These are phyloP conservation scores for Xanthoceras sorbifolium DNA, from an alignment of 345 rosid species.

Conservation along the genomic window DNA sequence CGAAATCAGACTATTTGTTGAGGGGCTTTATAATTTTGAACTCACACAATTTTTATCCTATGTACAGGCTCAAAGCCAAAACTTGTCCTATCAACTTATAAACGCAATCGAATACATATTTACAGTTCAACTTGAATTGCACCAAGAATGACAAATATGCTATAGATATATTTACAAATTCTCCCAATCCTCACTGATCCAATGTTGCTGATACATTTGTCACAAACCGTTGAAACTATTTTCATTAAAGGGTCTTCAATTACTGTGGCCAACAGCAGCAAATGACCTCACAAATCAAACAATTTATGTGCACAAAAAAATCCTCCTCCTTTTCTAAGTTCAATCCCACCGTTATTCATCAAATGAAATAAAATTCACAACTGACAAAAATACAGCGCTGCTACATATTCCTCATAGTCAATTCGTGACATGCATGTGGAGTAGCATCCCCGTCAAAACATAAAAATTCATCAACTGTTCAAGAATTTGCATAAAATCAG, in stretches of 20 bases:
- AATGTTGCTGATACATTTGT: not conserved
- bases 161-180: not conserved
- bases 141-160: not conserved
- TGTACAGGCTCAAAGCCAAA: slow-evolving; percentile 3
- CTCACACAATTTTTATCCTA: not conserved
- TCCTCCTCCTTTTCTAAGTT: slow-evolving; percentile 3
- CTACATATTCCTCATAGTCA: not conserved
- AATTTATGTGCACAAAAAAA: not conserved
- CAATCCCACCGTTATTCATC: not conserved
- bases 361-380: not conserved
- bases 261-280: not conserved
- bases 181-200: not conserved
- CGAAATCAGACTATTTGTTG: not conserved
- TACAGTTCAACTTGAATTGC: not conserved
- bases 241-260: not conserved
- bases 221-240: not conserved
- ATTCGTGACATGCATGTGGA: not conserved
- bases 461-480: not conserved
- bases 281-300: slow-evolving; percentile 6
- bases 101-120: slow-evolving; percentile 1
- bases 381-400: not conserved
- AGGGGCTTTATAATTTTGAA: slow-evolving; percentile 9
- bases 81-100: not conserved
- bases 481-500: slow-evolving; percentile 8
- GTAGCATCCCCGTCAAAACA: not conserved